phyloP scores from a whole-genome alignment of 371 early-diverging fungal genomes.

The Mortierella sp. region DNA sequence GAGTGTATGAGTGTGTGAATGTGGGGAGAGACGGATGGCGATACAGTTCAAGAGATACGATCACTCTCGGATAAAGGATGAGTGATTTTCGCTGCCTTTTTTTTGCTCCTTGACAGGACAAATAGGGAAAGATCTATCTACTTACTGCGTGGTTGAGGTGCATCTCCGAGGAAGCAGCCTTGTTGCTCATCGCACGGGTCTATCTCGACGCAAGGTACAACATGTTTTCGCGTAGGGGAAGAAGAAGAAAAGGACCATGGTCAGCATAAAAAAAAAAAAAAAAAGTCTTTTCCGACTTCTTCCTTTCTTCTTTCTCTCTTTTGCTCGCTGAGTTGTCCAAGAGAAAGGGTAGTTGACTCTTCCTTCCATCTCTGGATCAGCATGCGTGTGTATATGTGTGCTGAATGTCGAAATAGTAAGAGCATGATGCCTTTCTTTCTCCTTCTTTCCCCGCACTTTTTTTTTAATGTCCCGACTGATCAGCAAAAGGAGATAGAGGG shows the following conservation, averaged over 20 bases:
- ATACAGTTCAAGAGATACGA: not conserved
- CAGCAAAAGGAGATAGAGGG: not conserved
- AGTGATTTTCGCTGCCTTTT: conserved; percentile 8
- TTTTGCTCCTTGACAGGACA: not conserved
- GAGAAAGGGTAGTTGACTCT: too few relatives aligned
- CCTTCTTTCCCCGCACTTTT: not conserved
- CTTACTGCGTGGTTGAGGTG: conserved; percentile 45
- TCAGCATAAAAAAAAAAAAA: conserved; percentile 1
- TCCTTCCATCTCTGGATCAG: too few relatives aligned
- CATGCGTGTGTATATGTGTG: not conserved
- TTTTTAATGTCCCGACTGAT: conserved; percentile 15
- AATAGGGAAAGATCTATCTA: not conserved
- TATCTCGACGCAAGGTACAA: conserved; percentile 9
- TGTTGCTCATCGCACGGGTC: conserved; percentile 40
- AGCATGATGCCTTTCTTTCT: too few relatives aligned
- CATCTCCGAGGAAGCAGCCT: conserved; percentile 15
- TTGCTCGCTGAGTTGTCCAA: too few relatives aligned
- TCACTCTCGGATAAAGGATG: not conserved
- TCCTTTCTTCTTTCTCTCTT: too few relatives aligned
- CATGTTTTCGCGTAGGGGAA: not conserved
- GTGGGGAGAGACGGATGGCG: not conserved
- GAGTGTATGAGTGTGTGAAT: not conserved
- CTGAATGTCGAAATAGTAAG: not conserved
- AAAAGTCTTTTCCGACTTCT: not conserved
- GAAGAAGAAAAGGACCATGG: not conserved